phyloP scores from a whole-genome alignment of 2,329 filamentous ascomycete genomes.

The Huntiella bhutanensis region DNA sequence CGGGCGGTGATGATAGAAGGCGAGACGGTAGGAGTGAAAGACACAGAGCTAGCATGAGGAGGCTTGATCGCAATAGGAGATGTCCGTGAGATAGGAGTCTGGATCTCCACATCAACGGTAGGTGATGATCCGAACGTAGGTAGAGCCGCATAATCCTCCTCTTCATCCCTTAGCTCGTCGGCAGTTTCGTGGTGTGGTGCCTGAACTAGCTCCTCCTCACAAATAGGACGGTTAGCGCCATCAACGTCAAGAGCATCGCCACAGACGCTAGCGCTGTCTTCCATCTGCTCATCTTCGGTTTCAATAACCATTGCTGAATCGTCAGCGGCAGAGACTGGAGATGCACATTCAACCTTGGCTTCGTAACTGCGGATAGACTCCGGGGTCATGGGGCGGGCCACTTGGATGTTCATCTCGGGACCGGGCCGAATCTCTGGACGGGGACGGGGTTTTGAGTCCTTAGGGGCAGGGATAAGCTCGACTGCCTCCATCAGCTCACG shows the following conservation, averaged over 20 bases:
- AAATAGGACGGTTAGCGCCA: neutral
- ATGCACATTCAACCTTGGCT: neutral
- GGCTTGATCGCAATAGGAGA: neutral
- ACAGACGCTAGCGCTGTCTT: neutral
- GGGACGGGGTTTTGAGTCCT: neutral
- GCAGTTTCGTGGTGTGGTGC: no score
- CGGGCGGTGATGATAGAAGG: conserved; percentile 6
- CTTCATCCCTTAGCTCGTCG: no score
- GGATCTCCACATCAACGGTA: no score
- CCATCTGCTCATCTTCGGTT: neutral
- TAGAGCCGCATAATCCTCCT: no score
- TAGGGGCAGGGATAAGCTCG: conserved; percentile 4
- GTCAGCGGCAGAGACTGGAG: neutral
- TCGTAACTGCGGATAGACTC: conserved; percentile 2
- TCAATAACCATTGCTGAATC: neutral
- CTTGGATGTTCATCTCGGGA: neutral
- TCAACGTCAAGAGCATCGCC: neutral
- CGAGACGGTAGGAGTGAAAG: conserved; percentile 10
- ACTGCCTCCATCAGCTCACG: conserved; percentile 11
- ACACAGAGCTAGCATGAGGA: conserved; percentile 10
- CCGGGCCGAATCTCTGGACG: neutral
- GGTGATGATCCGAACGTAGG: no score
- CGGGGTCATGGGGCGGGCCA: conserved; percentile 1
- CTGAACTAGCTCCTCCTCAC: neutral
- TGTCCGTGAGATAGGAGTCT: no score